Percentiles rank a stretch among this genome's conserved stretches.
phyloP scores from a whole-genome alignment of 176 grass and related monocot genomes.

The Echinochloa phyllopogon region DNA sequence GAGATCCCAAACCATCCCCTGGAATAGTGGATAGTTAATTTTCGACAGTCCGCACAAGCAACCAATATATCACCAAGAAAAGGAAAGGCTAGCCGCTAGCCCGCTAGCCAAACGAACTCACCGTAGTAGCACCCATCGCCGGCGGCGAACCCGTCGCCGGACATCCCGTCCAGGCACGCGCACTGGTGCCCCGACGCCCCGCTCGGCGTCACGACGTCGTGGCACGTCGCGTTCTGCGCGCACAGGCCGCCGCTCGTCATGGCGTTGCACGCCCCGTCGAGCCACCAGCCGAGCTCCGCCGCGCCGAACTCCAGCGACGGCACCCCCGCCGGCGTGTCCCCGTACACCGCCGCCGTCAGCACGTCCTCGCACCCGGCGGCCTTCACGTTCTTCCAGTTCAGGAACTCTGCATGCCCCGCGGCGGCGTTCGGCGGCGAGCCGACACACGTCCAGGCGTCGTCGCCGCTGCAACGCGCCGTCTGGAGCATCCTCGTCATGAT shows the following conservation, averaged over 20 bases:
- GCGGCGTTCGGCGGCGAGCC: rapidly evolving
- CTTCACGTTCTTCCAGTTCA: background rate
- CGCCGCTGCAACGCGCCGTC: background rate
- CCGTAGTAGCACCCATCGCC: constrained; percentile 58
- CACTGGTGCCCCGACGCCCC: constrained; percentile 19
- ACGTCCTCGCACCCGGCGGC: background rate
- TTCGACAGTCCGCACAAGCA: too few relatives aligned
- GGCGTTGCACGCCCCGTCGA: constrained; percentile 49
- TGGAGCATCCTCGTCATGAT: background rate
- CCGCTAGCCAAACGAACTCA: background rate
- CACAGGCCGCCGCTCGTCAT: background rate
- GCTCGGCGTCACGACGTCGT: background rate
- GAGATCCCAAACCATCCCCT: too few relatives aligned
- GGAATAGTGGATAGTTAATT: too few relatives aligned
- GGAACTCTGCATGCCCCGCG: background rate
- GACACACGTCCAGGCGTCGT: constrained; percentile 39
- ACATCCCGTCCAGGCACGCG: constrained; percentile 28
- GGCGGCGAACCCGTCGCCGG: constrained; percentile 61
- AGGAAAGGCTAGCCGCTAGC: too few relatives aligned
- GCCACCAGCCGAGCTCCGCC: constrained; percentile 72
- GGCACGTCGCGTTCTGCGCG: constrained; percentile 50
- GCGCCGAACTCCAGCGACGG: constrained; percentile 24
- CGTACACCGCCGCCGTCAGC: constrained; percentile 42
- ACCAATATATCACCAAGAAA: too few relatives aligned
- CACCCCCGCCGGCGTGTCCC: rapidly evolving